Percentiles rank a stretch among this genome's conserved stretches.
These are phyloP conservation scores for Dichotomopilus funicola DNA, from an alignment of 2,329 filamentous ascomycete genomes.

Conservation along the genomic window DNA sequence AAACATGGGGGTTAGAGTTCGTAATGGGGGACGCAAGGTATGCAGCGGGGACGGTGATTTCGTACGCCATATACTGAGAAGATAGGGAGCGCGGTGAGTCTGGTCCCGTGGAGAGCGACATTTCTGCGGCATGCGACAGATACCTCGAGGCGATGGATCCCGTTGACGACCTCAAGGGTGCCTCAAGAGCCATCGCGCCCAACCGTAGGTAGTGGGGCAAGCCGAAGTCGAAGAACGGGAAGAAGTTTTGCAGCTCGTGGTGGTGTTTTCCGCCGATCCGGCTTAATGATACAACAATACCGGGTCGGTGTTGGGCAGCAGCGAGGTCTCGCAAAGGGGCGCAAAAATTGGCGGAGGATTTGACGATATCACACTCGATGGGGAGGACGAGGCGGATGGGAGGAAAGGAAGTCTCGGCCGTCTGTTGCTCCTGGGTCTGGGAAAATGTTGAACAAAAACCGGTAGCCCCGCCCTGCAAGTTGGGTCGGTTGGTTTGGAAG, in stretches of 20 bases:
- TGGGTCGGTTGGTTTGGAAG: not conserved
- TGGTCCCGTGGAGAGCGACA: slow-evolving; percentile 46
- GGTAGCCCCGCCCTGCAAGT: not conserved
- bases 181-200: slow-evolving; percentile 52
- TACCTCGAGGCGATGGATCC: slow-evolving; percentile 50
- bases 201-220: slow-evolving; percentile 3
- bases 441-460: not conserved
- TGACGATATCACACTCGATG: not conserved
- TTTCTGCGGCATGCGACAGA: slow-evolving; percentile 44
- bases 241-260: not conserved
- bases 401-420: too few relatives aligned
- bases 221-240: not conserved
- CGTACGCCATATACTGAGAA: slow-evolving; percentile 48
- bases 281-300: not conserved
- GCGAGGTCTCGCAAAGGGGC: not conserved
- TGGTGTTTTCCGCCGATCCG: not conserved
- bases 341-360: not conserved
- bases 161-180: slow-evolving; percentile 56
- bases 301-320: not conserved
- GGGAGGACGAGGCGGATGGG: not conserved
- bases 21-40: too few relatives aligned
- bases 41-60: slow-evolving; percentile 6
- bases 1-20: not conserved
- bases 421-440: too few relatives aligned
- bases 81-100: slow-evolving; percentile 42